phyloP scores from a whole-genome alignment of 495 filamentous ascomycete species.

The Aspergillus haitiensis region DNA sequence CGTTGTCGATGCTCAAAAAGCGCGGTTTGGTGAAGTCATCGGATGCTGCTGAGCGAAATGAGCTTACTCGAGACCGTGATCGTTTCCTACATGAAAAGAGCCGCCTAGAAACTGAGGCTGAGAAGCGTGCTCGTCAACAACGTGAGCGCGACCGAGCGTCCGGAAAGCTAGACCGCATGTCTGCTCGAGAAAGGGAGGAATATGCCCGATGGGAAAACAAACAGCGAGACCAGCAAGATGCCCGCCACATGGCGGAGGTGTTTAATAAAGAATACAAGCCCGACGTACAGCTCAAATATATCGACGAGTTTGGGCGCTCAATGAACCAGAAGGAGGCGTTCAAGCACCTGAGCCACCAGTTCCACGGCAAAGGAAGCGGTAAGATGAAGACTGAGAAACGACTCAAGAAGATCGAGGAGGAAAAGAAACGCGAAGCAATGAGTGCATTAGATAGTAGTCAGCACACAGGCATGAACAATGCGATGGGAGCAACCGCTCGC shows the following conservation, averaged over 20 bases:
- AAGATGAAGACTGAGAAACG: constrained; percentile 98
- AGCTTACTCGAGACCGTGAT: constrained; percentile 70
- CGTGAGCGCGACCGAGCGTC: constrained; percentile 83
- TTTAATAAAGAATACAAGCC: constrained; percentile 89
- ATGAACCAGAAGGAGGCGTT: constrained; percentile 96
- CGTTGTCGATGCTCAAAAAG: constrained; percentile 76
- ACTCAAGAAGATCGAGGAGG: constrained; percentile 94
- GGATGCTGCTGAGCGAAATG: constrained; percentile 61
- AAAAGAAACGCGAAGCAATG: constrained; percentile 81
- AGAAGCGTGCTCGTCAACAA: constrained; percentile 74
- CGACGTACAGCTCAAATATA: constrained; percentile 83
- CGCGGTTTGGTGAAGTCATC: constrained; percentile 73
- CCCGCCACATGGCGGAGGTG: constrained; percentile 74
- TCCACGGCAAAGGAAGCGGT: constrained; percentile 96
- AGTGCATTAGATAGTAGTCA: constrained; percentile 79
- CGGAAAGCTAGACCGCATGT: constrained; percentile 82
- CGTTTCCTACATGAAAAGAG: constrained; percentile 80
- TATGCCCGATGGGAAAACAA: constrained; percentile 84
- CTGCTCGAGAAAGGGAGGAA: constrained; percentile 85
- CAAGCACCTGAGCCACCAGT: constrained; percentile 90
- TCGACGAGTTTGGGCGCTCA: constrained; percentile 78
- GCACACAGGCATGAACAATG: constrained; percentile 78
- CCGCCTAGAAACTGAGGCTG: constrained; percentile 69
- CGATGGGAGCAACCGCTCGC: constrained; percentile 68
- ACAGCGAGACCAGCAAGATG: constrained; percentile 76